Evolutionary conservation across 2,329 filamentous ascomycete genomes (phyloP).

Genomic region (Botrytis porri): DNA sequence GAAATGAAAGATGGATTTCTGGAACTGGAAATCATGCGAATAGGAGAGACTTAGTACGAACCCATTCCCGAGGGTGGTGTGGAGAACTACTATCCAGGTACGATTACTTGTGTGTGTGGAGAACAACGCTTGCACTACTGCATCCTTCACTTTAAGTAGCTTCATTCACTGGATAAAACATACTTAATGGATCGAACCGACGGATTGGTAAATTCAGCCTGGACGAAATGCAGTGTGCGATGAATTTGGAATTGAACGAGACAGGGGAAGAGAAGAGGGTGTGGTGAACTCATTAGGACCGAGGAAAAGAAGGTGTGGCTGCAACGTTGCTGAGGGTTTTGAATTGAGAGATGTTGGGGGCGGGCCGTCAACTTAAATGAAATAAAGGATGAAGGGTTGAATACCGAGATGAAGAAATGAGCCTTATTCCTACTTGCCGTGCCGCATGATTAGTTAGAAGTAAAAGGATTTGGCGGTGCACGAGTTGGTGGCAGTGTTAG

Average conservation of each 20-base stretch:
- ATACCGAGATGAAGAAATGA: background rate
- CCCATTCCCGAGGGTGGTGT: background rate
- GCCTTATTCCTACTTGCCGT: background rate
- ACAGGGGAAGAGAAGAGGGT: background rate
- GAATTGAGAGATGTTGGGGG: background rate
- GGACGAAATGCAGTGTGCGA: background rate
- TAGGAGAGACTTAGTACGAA: background rate
- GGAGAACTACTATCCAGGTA: background rate
- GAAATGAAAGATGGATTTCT: background rate
- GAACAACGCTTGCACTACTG: background rate
- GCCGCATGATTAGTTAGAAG: background rate
- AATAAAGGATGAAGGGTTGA: background rate
- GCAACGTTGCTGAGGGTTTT: background rate
- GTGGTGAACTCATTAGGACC: background rate
- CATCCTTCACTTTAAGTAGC: background rate
- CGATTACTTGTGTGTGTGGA: background rate
- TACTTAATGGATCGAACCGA: background rate
- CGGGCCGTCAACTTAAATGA: background rate
- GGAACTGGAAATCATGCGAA: background rate
- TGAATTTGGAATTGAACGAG: background rate
- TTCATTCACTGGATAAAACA: background rate
- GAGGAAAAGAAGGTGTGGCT: background rate
- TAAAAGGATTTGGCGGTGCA: background rate
- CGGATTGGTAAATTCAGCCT: background rate
- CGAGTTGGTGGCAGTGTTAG: slow-evolving; percentile 5